Percentiles rank a stretch among this genome's conserved stretches.
phyloP scores from a whole-genome alignment of 2,329 filamentous ascomycete species.

The Fusarium haematococcum region DNA sequence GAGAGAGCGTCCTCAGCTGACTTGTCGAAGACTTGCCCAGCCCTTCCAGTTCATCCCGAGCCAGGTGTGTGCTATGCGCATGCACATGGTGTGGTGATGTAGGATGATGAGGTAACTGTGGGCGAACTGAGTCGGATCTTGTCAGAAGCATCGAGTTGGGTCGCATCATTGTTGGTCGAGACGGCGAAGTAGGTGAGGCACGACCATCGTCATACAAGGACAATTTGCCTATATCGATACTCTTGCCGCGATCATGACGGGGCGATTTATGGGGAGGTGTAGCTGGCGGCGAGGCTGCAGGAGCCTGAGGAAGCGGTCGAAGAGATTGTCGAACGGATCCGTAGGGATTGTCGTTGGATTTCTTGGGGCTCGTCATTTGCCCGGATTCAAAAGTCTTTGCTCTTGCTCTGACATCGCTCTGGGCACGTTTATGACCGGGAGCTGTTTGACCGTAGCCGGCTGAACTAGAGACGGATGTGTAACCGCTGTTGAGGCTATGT shows the following conservation, averaged over 20 bases:
- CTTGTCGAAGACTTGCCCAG: slow-evolving; percentile 90
- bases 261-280: slow-evolving; percentile 51
- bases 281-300: slow-evolving; percentile 59
- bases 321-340: slow-evolving; percentile 81
- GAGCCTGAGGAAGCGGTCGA: slow-evolving; percentile 77
- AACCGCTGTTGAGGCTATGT: slow-evolving; percentile 69
- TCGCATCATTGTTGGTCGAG: slow-evolving; percentile 57
- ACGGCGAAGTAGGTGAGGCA: slow-evolving; percentile 56
- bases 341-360: slow-evolving; percentile 73
- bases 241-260: slow-evolving; percentile 71
- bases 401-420: slow-evolving; percentile 75
- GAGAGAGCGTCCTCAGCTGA: slow-evolving; percentile 88
- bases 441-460: slow-evolving; percentile 57
- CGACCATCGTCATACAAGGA: slow-evolving; percentile 60
- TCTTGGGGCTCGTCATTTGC: slow-evolving; percentile 58
- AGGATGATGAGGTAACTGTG: slow-evolving; percentile 48
- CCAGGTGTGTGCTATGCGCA: slow-evolving; percentile 58
- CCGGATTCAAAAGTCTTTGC: slow-evolving; percentile 61
- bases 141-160: slow-evolving; percentile 73
- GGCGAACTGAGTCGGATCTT: slow-evolving; percentile 65
- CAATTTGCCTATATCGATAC: slow-evolving; percentile 70
- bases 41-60: slow-evolving; percentile 79
- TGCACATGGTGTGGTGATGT: slow-evolving; percentile 45
- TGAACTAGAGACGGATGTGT: slow-evolving; percentile 75
- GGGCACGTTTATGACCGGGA: slow-evolving; percentile 76